Evolutionary conservation across 2,329 filamentous ascomycete species (phyloP), one percentile per base, ranked within the genome.

Genomic region (Pleomassaria siparia): DNA sequence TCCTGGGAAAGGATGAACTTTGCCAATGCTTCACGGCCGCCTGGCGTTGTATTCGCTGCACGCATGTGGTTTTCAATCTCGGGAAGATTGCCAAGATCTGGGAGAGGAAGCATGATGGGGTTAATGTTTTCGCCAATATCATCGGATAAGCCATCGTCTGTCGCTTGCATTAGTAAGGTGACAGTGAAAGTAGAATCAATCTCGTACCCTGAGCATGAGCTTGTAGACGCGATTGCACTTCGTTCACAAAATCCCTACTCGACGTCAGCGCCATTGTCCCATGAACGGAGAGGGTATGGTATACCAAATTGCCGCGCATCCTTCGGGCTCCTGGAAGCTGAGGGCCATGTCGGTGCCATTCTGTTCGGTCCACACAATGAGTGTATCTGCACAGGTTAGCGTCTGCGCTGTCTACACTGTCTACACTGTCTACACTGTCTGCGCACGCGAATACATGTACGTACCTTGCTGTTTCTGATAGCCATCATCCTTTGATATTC

Each of bases 381-480:
- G 82, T 3, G 94, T 99, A 71, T 97, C 92, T 95, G 72, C 45
- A 29, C 35, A 40, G 60, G 51, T 67, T 46, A 66, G 62, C 53
- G 13, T 39, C 15, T 21, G 18, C 21, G 9, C 21, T n/a, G n/a
- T 26, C 24, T 11, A 24, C n/a, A n/a, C n/a, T n/a, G n/a, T n/a
- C n/a, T n/a, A n/a, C n/a, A n/a, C n/a, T n/a, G 13, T 39, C 15
- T 21, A 18, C 21, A 7, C 21, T n/a, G n/a, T 26, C 24, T 11
- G 25, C 39, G 24, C 21, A 46, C 33, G 29, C 18, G 26, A 32
- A 8, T 20, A 28, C 33, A 46, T 42, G 44, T 44, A 69, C 76
- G 63, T 81, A 87, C 90, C 90, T 86, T 97, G 92, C 72, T 99
- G 94, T 74, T 96, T 96, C 74, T 97, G 91, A 69, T 97, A 97